Percentiles rank a stretch among this genome's conserved stretches.
phyloP scores from a whole-genome alignment of 169 alveolate species.

The Blepharisma undulans region DNA sequence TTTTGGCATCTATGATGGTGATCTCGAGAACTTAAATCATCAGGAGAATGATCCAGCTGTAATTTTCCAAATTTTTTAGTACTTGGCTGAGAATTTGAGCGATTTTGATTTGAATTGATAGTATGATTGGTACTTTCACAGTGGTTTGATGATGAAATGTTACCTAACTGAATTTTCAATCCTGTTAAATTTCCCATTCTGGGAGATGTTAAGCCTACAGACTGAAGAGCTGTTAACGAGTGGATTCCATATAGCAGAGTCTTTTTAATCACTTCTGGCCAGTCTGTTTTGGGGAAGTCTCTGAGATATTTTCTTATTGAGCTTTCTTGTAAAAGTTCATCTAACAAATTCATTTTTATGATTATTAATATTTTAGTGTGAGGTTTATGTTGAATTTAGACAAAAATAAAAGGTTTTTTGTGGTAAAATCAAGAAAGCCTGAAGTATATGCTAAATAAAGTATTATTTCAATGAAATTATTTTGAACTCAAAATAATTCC shows the following conservation, averaged over 20 bases:
- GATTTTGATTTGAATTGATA: neutral
- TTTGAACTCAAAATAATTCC: neutral
- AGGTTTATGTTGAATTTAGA: too few species aligned
- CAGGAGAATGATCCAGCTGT: neutral
- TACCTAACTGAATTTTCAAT: neutral
- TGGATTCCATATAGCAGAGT: conserved; percentile 33
- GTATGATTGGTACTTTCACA: neutral
- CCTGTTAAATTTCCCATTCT: neutral
- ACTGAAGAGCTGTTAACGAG: conserved; percentile 1
- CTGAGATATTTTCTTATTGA: neutral
- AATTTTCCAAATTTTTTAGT: neutral
- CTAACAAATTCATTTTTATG: neutral
- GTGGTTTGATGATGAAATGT: neutral
- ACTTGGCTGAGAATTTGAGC: neutral
- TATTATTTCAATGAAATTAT: neutral
- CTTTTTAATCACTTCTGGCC: conserved; percentile 31
- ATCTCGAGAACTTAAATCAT: neutral
- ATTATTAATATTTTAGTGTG: too few species aligned
- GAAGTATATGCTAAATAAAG: neutral
- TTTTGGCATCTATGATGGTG: neutral
- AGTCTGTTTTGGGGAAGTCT: conserved; percentile 20
- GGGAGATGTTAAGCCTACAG: conserved; percentile 7
- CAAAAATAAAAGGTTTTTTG: neutral
- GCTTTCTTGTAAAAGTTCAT: neutral
- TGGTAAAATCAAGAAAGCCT: too few species aligned